Percentiles rank a stretch among this genome's conserved stretches.
Evolutionary conservation across 768 basidiomycete genomes (phyloP).

Genomic region (Favolaschia claudopus): DNA sequence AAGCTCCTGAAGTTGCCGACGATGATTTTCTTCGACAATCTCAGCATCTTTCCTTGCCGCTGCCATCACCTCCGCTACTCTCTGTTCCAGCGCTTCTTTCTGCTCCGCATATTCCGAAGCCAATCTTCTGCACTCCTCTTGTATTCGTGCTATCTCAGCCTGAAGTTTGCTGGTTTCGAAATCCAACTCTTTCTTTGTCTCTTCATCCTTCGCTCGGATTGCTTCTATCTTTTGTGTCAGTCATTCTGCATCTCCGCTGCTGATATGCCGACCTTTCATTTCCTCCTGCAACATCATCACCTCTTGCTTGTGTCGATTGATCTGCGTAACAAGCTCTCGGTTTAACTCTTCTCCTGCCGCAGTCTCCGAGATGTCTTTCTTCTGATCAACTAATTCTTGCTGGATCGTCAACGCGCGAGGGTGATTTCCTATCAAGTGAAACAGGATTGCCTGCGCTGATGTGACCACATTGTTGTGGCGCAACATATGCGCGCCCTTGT

Average conservation of each 20-base stretch:
- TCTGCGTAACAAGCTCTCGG: constrained; percentile 56
- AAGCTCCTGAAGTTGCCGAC: constrained; percentile 28
- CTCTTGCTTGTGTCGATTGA: constrained; percentile 55
- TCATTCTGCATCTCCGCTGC: too few relatives aligned
- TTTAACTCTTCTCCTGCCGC: constrained; percentile 61
- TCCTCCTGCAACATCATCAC: constrained; percentile 53
- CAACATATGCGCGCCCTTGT: constrained; percentile 47
- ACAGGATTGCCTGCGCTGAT: constrained; percentile 52
- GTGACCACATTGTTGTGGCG: constrained; percentile 44
- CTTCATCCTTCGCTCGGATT: constrained; percentile 53
- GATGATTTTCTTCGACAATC: constrained; percentile 20
- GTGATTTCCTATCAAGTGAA: constrained; percentile 46
- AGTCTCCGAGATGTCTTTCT: constrained; percentile 57
- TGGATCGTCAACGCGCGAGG: constrained; percentile 61
- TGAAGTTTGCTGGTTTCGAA: constrained; percentile 51
- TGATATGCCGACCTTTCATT: constrained; percentile 53
- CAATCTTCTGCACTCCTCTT: constrained; percentile 48
- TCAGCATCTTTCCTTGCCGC: constrained; percentile 21
- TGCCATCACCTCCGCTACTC: constrained; percentile 37
- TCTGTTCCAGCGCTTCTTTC: constrained; percentile 38
- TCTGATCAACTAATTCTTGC: constrained; percentile 59
- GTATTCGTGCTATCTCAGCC: constrained; percentile 51
- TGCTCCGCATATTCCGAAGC: constrained; percentile 47
- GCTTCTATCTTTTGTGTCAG: constrained; percentile 33
- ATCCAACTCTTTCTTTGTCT: constrained; percentile 52